Percentiles rank a stretch among this genome's conserved stretches.
phyloP scores from a whole-genome alignment of 2,329 filamentous ascomycete genomes.

The Fonsecaea multimorphosa region DNA sequence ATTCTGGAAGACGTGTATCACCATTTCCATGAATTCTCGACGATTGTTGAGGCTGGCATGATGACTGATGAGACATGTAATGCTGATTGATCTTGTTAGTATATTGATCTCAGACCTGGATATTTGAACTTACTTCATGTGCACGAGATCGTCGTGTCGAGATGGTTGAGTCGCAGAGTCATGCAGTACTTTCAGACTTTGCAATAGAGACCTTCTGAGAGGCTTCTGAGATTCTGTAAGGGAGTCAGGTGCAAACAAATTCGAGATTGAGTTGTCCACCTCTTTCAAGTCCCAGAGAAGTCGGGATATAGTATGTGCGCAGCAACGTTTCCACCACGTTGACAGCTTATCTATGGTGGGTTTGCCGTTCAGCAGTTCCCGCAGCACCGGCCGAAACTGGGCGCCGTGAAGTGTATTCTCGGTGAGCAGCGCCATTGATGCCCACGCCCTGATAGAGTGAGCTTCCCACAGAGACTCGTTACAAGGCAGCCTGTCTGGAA shows the following conservation, averaged over 20 bases:
- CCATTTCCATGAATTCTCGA: too few species aligned
- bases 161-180: background rate
- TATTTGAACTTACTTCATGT: conserved; percentile 5
- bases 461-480: background rate
- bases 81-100: too few species aligned
- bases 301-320: background rate
- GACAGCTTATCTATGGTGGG: background rate
- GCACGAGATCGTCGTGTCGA: background rate
- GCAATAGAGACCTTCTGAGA: background rate
- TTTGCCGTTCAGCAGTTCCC: background rate
- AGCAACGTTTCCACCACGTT: background rate
- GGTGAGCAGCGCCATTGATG: background rate
- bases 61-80: too few species aligned
- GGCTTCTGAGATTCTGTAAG: conserved; percentile 4
- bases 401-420: too few species aligned
- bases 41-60: too few species aligned
- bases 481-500: conserved; percentile 2
- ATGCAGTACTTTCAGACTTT: background rate
- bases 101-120: too few species aligned
- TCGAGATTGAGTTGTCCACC: background rate
- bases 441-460: background rate
- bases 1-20: too few species aligned
- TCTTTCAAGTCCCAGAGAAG: background rate
- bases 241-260: background rate
- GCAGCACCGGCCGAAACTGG: too few species aligned